These are phyloP conservation scores for Trichosanthes cucumerina DNA, from an alignment of 306 rosid species.

Conservation along the genomic window DNA sequence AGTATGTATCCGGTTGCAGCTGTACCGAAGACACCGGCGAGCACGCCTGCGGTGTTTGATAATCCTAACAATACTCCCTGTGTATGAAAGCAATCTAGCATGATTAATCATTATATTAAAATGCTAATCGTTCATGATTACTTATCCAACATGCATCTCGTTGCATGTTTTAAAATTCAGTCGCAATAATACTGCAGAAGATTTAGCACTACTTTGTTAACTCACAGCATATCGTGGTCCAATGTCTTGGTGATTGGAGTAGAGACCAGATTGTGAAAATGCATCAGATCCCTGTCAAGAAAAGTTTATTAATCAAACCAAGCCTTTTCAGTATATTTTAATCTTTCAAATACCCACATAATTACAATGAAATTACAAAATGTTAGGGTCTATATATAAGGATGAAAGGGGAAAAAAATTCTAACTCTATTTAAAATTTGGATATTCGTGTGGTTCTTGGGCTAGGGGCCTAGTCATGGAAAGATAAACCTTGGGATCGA, in stretches of 20 bases:
- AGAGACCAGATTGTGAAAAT: conserved; percentile 86
- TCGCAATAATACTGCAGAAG: background rate
- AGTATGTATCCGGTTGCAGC: conserved; percentile 93
- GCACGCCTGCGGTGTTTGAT: conserved; percentile 93
- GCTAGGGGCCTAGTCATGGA: background rate
- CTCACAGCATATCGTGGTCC: conserved; percentile 96
- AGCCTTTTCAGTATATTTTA: background rate
- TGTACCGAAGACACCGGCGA: conserved; percentile 93
- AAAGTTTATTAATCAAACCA: background rate
- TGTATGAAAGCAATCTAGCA: conserved; percentile 14
- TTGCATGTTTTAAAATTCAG: background rate
- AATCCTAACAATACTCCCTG: conserved; percentile 90
- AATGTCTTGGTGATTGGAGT: conserved; percentile 90
- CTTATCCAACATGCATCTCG: background rate
- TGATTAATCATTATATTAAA: too few species aligned
- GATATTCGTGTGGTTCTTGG: background rate
- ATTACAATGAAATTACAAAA: background rate
- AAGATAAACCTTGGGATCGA: background rate
- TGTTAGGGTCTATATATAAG: too few species aligned
- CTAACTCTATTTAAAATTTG: too few species aligned
- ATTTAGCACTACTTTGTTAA: conserved; percentile 5
- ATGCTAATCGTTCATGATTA: too few species aligned
- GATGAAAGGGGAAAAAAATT: too few species aligned
- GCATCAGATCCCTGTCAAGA: conserved; percentile 80
- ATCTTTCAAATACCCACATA: background rate